Evolutionary conservation across 108 stramenopile genomes (phyloP).

Genomic region (Cyclotella choctawhatcheeana): DNA sequence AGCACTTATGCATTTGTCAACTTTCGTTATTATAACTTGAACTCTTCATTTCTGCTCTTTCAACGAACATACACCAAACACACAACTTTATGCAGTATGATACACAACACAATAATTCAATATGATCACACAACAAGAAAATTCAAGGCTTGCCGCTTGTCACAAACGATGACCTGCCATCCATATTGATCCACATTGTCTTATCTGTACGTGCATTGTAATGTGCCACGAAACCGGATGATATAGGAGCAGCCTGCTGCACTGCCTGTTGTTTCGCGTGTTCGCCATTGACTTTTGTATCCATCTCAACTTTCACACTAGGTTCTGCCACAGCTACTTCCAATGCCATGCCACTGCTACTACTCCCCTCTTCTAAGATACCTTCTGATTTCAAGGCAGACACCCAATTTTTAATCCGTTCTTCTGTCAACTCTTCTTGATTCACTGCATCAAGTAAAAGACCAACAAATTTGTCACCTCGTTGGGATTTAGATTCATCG

Average conservation of each 20-base stretch:
- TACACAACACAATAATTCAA: not conserved
- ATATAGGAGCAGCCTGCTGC: not conserved
- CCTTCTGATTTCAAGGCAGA: constrained; percentile 76
- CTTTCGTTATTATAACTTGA: too few species aligned
- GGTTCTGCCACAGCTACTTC: constrained; percentile 38
- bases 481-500: constrained; percentile 78
- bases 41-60: too few species aligned
- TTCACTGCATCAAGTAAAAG: constrained; percentile 83
- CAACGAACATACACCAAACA: not conserved
- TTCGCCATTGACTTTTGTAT: constrained; percentile 24
- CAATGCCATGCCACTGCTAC: constrained; percentile 11
- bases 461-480: constrained; percentile 88
- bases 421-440: constrained; percentile 82
- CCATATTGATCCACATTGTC: constrained; percentile 80
- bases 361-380: constrained; percentile 57
- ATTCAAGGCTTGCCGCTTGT: constrained; percentile 30
- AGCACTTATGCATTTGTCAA: too few species aligned
- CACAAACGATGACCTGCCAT: constrained; percentile 57
- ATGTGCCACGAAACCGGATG: constrained; percentile 61
- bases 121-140: not conserved
- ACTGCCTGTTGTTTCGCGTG: not conserved
- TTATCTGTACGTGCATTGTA: constrained; percentile 64
- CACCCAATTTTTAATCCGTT: constrained; percentile 80
- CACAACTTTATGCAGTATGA: not conserved
- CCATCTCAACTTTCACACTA: constrained; percentile 28